Evolutionary conservation across 169 alveolate genomes (phyloP), one percentile per base, ranked within the genome.

Genomic region (Ichthyophthirius multifiliis): DNA sequence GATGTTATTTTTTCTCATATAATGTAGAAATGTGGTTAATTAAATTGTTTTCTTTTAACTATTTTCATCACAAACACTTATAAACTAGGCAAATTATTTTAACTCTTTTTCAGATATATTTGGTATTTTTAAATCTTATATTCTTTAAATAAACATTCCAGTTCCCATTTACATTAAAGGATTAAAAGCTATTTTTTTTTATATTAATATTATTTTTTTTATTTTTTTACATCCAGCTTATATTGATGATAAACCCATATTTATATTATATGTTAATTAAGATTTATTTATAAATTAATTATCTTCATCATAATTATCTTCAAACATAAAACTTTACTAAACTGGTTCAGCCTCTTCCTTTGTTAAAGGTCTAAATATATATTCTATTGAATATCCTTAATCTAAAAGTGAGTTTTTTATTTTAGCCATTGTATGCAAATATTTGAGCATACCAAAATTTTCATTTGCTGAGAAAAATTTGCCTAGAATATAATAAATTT

Each of bases 351-450:
- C 71, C 39, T 55, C 71, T 27, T 55, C 71, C 31, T 55, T 55
- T 20, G 71, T 55, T 39, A 55, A 27, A 55, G 71, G 71, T 55
- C 71, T 55, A 55, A 27, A 55, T 13, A 55, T 55, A 55, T 55
- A 27, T 55, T 55, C 71, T 10, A 55, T 34, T 12, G 71, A 39
- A 23, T 55, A 55, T 13, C 77, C 77, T 41, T 39, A 10, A 37
- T 67, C 77, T 4, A 67, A 34, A 1, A 67, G 39, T 7, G 62
- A 35, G 4, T 41, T 15, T 18, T 67, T 67, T 18, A 67, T 67
- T 39, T 67, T 67, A 1, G 64, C 77, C 13, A 67, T 7, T 37
- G 46, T 37, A 18, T 67, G 77, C 30, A 67, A 9, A 18, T 67
- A 67, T 39, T 67, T 67, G 7, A 41, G 37, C 48, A 67, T 18